phyloP scores from a whole-genome alignment of 306 rosid genomes.

The Malus sieversii region DNA sequence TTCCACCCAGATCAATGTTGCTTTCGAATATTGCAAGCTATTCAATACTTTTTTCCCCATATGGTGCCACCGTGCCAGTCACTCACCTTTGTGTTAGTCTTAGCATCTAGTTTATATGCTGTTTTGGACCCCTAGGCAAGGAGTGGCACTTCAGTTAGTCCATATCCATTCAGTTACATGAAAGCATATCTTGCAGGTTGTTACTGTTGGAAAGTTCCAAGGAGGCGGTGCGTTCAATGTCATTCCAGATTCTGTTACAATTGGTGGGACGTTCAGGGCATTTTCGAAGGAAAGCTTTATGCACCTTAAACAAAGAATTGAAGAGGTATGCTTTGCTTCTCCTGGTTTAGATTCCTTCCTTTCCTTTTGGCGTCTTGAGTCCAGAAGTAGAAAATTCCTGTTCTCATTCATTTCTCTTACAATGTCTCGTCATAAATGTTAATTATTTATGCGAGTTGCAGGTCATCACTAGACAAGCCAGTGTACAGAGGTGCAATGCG shows the following conservation, averaged over 20 bases:
- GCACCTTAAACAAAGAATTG: conserved; percentile 48
- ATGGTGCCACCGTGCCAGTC: neutral
- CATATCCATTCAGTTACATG: neutral
- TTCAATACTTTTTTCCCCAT: neutral
- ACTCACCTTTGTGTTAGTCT: neutral
- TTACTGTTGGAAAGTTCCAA: conserved; percentile 57
- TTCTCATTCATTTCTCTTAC: neutral
- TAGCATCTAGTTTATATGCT: neutral
- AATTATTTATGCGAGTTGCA: conserved; percentile 2
- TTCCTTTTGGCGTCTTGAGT: neutral
- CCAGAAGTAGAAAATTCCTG: neutral
- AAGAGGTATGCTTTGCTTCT: conserved; percentile 43
- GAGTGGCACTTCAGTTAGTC: neutral
- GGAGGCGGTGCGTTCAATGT: conserved; percentile 87
- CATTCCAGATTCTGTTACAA: conserved; percentile 79
- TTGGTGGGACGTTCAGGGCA: conserved; percentile 86
- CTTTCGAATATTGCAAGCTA: neutral
- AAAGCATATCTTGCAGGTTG: conserved; percentile 42
- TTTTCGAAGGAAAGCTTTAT: conserved; percentile 48
- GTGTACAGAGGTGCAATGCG: conserved; percentile 49
- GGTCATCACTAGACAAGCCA: conserved; percentile 42
- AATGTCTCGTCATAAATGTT: neutral
- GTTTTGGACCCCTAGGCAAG: neutral
- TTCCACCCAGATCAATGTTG: neutral
- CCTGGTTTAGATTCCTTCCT: neutral